Conservation (phyloP, 345 rosid genomes). For the Xanthoceras sorbifolium region DNA sequence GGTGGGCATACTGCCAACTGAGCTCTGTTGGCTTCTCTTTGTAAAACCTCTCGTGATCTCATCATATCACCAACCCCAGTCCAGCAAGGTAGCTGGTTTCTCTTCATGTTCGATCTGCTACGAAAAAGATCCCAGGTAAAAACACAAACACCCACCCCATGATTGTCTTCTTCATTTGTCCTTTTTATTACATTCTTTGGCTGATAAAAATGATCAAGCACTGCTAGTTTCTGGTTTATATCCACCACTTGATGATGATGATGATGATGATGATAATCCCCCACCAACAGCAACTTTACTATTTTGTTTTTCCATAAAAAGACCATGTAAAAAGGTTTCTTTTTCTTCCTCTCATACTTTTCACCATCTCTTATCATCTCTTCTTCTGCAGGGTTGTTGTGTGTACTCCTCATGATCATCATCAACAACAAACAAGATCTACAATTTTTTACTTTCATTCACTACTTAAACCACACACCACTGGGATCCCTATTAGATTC, state of each 20-base stretch:
- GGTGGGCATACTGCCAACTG: slow-evolving; percentile 97
- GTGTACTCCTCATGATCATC: background rate
- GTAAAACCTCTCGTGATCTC: slow-evolving; percentile 62
- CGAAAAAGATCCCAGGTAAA: slow-evolving; percentile 29
- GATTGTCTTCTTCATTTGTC: background rate
- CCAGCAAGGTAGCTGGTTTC: background rate
- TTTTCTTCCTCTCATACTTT: background rate
- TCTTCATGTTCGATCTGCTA: background rate
- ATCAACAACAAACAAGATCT: background rate
- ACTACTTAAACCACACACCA: no score
- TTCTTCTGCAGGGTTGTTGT: slow-evolving; percentile 7
- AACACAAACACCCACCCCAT: background rate
- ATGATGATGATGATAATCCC: background rate
- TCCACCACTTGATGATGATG: background rate
- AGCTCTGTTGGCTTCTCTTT: slow-evolving; percentile 78
- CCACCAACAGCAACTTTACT: background rate
- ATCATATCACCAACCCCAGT: slow-evolving; percentile 1
- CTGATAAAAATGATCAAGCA: slow-evolving; percentile 1
- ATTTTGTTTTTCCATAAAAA: background rate
- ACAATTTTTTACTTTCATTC: no score
- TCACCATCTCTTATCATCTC: slow-evolving; percentile 12
- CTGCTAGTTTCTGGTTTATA: background rate
- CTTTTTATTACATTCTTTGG: background rate
- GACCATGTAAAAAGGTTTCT: background rate
- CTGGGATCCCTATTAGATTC: background rate